These are phyloP conservation scores for Kwoniella pini DNA, from an alignment of 768 basidiomycete species.

Conservation along the genomic window DNA sequence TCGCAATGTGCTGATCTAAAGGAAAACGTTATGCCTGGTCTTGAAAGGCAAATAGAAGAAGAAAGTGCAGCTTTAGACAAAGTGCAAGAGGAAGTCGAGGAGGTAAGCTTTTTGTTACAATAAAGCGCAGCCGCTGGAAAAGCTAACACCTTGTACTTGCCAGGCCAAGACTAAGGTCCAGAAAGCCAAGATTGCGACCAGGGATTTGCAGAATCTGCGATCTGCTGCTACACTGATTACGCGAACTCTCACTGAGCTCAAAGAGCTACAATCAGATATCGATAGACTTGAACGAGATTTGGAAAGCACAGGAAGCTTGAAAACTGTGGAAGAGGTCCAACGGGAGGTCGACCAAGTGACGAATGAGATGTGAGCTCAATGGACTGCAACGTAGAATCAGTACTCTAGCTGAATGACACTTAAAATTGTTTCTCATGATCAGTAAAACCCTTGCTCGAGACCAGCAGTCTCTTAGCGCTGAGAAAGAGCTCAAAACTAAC, in stretches of 20 bases:
- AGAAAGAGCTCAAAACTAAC: constrained; percentile 43
- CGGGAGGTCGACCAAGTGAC: constrained; percentile 67
- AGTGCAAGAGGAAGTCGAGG: constrained; percentile 63
- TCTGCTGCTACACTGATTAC: constrained; percentile 48
- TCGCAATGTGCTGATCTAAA: constrained; percentile 59
- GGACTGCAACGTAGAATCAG: no score
- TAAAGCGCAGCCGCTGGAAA: no score
- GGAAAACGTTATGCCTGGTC: constrained; percentile 64
- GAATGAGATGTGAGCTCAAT: constrained; percentile 64
- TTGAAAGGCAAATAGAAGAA: constrained; percentile 62
- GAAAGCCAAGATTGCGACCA: constrained; percentile 61
- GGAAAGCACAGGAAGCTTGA: constrained; percentile 69
- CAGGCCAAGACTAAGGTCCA: constrained; percentile 64
- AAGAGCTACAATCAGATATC: constrained; percentile 64
- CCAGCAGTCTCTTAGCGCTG: constrained; percentile 26
- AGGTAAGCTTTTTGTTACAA: constrained; percentile 57
- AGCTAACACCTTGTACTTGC: background rate
- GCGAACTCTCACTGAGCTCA: constrained; percentile 48
- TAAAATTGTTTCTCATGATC: no score
- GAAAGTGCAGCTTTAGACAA: constrained; percentile 63
- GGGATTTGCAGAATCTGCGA: constrained; percentile 60
- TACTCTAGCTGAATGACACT: no score
- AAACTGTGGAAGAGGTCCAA: constrained; percentile 84
- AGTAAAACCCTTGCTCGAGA: constrained; percentile 46
- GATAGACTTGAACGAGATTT: constrained; percentile 69